Evolutionary conservation across 192 early-diverging fungal genomes (phyloP).

Genomic region (Entomortierella lignicola): DNA sequence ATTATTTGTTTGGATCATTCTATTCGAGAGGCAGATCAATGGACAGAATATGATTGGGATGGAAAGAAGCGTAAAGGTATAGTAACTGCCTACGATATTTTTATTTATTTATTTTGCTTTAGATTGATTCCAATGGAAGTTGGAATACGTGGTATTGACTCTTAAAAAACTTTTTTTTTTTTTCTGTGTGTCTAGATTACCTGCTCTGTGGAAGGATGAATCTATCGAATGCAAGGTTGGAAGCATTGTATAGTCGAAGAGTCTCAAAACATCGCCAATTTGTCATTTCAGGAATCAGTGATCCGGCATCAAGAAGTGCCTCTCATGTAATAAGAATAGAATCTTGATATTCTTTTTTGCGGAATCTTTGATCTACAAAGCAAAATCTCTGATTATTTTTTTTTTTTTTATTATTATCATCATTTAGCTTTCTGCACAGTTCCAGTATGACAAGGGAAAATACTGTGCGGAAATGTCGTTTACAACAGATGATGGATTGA

Average conservation of each 20-base stretch:
- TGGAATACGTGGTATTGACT: too few relatives aligned
- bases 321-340: constrained; percentile 70
- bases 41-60: constrained; percentile 38
- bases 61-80: constrained; percentile 47
- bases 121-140: too few relatives aligned
- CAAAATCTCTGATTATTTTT: too few relatives aligned
- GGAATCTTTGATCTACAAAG: too few relatives aligned
- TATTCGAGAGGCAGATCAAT: constrained; percentile 47
- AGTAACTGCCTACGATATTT: too few relatives aligned
- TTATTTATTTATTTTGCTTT: too few relatives aligned
- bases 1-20: constrained; percentile 53
- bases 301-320: constrained; percentile 58
- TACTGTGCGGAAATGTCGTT: constrained; percentile 84
- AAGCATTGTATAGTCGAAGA: constrained; percentile 70
- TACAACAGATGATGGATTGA: constrained; percentile 78
- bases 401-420: background rate
- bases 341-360: too few relatives aligned
- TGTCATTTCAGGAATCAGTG: constrained; percentile 72
- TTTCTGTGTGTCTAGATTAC: constrained; percentile 54
- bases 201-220: constrained; percentile 80
- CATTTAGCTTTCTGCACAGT: constrained; percentile 67
- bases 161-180: background rate
- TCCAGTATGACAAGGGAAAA: constrained; percentile 75
- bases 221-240: constrained; percentile 73
- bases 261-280: constrained; percentile 66